Evolutionary conservation across 2,329 filamentous ascomycete genomes (phyloP), one percentile per base, ranked within the genome.

Genomic region (Dactylellina cionopaga): DNA sequence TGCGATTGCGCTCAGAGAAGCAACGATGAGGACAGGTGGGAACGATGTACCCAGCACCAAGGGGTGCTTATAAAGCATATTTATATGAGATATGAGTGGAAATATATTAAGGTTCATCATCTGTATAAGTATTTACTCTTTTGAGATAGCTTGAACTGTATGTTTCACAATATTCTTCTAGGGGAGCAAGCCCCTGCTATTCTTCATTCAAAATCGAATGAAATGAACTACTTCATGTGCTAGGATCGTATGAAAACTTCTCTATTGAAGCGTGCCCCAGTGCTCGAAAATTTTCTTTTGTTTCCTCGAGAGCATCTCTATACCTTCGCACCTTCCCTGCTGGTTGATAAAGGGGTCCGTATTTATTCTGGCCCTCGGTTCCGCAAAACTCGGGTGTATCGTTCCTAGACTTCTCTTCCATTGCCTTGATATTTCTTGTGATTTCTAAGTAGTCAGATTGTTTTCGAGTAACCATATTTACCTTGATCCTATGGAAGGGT

Each of bases 1-100:
- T 76, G 95, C 95, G 0, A 88, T 97, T 44, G 95, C 95, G 5
- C 85, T 96, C 62, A 86, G 90, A 77, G 86, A 86, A 80, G 95
- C 95, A 7, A 94, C 89, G 51, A 85, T 86, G 54, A 85, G 88
- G 76, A 88, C 94, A 29, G 86, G 87, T 41, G 92, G 92, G 9
- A 89, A 90, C 1, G 95, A 99, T 84, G 89, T 98, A 24, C 91
- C 93, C 58, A 97, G 93, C 83, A 71, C 66, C 9, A 71, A 71
- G 44, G 66, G 66, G 13, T 64, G 41, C 39, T 47, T 71, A 29
- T 71, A 35, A 51, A 22, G n/a, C 24, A 15, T 37, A 37, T 19
- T 44, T 17, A 3, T 44, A 24, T 17, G 41, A 17, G 24, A 19
- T 22, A 22, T 4, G n/a, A 19, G 24, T 44, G 41, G n/a, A 22